Evolutionary conservation across 352 stramenopile genomes (phyloP).

Genomic region (Phytophthora crassamura): DNA sequence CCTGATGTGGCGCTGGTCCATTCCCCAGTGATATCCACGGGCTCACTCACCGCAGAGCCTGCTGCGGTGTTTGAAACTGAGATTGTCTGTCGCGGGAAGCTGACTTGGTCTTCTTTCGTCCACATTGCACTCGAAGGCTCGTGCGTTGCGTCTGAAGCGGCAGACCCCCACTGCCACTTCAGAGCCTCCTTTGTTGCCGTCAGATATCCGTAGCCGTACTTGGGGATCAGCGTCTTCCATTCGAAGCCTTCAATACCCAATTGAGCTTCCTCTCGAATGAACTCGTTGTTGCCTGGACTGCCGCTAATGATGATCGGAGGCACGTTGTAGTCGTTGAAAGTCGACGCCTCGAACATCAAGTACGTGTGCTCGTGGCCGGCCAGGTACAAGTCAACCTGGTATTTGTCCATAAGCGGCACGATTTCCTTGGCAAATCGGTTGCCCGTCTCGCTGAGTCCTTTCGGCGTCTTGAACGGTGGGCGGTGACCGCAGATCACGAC

Average conservation of each 20-base stretch:
- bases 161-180: conserved; percentile 68
- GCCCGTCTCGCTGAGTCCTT: conserved; percentile 36
- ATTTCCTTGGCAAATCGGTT: conserved; percentile 77
- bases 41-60: conserved; percentile 52
- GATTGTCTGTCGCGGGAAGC: conserved; percentile 47
- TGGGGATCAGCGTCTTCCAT: conserved; percentile 67
- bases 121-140: conserved; percentile 56
- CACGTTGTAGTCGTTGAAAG: conserved; percentile 53
- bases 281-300: conserved; percentile 82
- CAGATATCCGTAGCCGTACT: conserved; percentile 81
- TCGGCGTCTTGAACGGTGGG: conserved; percentile 73
- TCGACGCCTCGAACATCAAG: conserved; percentile 64
- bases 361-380: conserved; percentile 81
- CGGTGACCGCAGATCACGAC: conserved; percentile 80
- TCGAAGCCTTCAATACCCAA: conserved; percentile 66
- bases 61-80: conserved; percentile 30
- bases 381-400: conserved; percentile 77
- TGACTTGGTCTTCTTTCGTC: conserved; percentile 53
- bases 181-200: conserved; percentile 61
- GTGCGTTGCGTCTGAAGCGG: conserved; percentile 49
- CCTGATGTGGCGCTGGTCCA: conserved; percentile 38
- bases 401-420: conserved; percentile 74
- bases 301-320: conserved; percentile 80
- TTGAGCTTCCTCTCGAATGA: conserved; percentile 51
- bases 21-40: conserved; percentile 35